These are phyloP conservation scores for Mucor piriformis DNA, from an alignment of 371 early-diverging fungal species.

Conservation along the genomic window DNA sequence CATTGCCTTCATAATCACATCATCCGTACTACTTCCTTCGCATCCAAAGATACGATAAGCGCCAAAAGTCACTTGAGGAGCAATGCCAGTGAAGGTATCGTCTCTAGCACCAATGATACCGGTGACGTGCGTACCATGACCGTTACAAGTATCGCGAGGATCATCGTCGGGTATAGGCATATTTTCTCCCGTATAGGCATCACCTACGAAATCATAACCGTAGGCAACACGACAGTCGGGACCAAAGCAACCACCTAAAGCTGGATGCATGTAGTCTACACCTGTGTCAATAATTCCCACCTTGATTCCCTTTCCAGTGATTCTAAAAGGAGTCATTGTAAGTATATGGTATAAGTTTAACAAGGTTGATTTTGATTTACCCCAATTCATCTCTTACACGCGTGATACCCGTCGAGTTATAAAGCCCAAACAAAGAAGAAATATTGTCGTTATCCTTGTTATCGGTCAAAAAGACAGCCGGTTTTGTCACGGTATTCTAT, in stretches of 20 bases:
- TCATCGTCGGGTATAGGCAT: constrained; percentile 28
- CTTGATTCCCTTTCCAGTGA: constrained; percentile 29
- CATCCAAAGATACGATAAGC: constrained; percentile 82
- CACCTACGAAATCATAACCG: constrained; percentile 68
- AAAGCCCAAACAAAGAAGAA: constrained; percentile 29
- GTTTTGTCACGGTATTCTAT: constrained; percentile 22
- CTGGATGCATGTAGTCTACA: constrained; percentile 70
- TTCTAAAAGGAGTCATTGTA: constrained; percentile 7
- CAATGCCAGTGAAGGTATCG: constrained; percentile 51
- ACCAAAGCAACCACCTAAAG: constrained; percentile 75
- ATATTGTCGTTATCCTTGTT: neutral
- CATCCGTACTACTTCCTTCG: constrained; percentile 68
- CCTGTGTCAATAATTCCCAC: constrained; percentile 53
- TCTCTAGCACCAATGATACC: constrained; percentile 70
- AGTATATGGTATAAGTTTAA: neutral
- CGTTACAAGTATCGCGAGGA: constrained; percentile 34
- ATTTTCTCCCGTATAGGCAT: constrained; percentile 34
- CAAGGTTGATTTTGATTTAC: constrained; percentile 7
- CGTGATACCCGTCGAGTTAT: constrained; percentile 40
- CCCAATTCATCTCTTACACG: constrained; percentile 34
- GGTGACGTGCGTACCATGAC: constrained; percentile 39
- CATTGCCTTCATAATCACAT: constrained; percentile 74
- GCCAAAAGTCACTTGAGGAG: constrained; percentile 67
- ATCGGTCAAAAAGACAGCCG: constrained; percentile 11
- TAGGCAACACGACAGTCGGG: constrained; percentile 57